These are phyloP conservation scores for Stagonosporopsis vannaccii DNA, from an alignment of 2,329 filamentous ascomycete species.

Conservation along the genomic window DNA sequence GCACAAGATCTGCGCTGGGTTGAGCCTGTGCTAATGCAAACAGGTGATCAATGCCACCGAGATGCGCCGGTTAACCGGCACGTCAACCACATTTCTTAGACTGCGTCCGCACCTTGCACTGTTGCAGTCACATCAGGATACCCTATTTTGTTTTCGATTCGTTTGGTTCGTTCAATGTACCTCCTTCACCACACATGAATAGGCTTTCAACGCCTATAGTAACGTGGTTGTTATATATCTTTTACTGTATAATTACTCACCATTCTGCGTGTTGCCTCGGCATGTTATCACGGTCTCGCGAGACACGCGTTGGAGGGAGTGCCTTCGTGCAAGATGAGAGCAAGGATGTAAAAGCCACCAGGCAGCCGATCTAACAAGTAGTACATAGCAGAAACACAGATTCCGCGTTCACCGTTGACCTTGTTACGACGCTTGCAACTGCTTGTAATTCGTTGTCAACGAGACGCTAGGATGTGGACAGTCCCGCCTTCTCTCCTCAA, in stretches of 20 bases:
- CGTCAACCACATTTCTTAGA: not conserved
- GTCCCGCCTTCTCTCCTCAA: not conserved
- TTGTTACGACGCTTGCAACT: not conserved
- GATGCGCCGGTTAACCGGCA: constrained; percentile 6
- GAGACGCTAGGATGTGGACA: not conserved
- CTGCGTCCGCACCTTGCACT: not conserved
- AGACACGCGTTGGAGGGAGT: not conserved
- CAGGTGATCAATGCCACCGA: constrained; percentile 15
- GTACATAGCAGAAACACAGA: not conserved
- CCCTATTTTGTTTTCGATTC: constrained; percentile 10
- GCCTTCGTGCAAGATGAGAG: not conserved
- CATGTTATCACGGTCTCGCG: not conserved
- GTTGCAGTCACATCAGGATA: constrained; percentile 6
- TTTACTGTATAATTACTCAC: not conserved
- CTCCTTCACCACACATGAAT: not conserved
- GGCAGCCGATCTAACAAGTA: not conserved
- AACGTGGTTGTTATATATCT: not conserved
- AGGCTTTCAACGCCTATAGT: not conserved
- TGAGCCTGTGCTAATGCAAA: constrained; percentile 8
- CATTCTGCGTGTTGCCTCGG: not conserved
- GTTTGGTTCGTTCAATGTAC: not conserved
- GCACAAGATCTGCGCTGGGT: constrained; percentile 7
- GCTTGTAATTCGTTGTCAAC: not conserved
- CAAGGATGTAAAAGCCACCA: not conserved
- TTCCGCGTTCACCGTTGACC: not conserved